phyloP scores from a whole-genome alignment of 495 filamentous ascomycete genomes.

The Physcia stellaris region DNA sequence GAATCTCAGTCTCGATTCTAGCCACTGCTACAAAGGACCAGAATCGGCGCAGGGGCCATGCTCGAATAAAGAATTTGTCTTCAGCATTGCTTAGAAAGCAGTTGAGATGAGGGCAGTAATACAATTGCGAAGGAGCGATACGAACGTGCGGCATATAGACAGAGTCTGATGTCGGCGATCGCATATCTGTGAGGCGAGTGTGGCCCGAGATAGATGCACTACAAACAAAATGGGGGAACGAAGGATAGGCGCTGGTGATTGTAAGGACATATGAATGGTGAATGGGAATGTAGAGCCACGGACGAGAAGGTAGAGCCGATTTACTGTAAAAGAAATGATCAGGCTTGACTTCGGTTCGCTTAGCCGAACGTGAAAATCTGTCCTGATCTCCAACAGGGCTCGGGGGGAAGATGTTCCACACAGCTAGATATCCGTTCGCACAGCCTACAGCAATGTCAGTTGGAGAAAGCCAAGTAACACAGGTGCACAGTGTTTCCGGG shows the following conservation, averaged over 20 bases:
- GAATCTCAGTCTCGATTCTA: constrained; percentile 23
- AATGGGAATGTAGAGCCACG: constrained; percentile 41
- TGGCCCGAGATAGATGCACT: constrained; percentile 46
- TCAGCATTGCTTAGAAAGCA: constrained; percentile 44
- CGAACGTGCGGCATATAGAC: constrained; percentile 37
- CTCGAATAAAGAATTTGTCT: constrained; percentile 39
- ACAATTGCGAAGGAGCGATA: constrained; percentile 31
- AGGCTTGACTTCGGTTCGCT: background rate
- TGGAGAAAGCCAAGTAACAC: constrained; percentile 47
- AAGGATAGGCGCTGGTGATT: constrained; percentile 43
- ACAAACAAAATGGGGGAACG: constrained; percentile 39
- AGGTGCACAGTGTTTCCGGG: constrained; percentile 39
- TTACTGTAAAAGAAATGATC: background rate
- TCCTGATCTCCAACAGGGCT: too few relatives aligned
- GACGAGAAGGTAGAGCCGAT: constrained; percentile 19
- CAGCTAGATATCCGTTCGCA: constrained; percentile 45
- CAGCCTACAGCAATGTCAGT: constrained; percentile 47
- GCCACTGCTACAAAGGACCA: constrained; percentile 35
- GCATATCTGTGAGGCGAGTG: constrained; percentile 41
- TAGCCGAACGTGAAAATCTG: too few relatives aligned
- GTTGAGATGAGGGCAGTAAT: constrained; percentile 44
- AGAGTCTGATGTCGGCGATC: constrained; percentile 33
- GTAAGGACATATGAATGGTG: constrained; percentile 48
- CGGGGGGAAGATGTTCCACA: constrained; percentile 40
- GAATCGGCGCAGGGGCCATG: constrained; percentile 38